A percentile compares a stretch with the other conserved stretches of the same genome.
Evolutionary conservation across 345 rosid species (phyloP).

Genomic region (Pugionium cornutum): DNA sequence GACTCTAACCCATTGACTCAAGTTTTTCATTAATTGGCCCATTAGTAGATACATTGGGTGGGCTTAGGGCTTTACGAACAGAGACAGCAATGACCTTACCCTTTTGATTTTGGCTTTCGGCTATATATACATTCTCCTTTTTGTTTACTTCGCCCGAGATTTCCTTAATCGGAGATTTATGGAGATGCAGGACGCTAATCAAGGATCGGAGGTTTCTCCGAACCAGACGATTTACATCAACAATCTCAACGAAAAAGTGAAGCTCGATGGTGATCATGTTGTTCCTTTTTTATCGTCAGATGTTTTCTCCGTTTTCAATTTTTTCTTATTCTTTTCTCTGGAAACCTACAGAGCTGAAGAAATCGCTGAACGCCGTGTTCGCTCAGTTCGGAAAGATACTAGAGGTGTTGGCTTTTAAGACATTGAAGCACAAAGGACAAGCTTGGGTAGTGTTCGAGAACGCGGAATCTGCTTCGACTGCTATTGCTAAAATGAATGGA

Average conservation of each 20-base stretch:
- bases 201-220: constrained; percentile 54
- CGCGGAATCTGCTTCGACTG: constrained; percentile 66
- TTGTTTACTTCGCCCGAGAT: constrained; percentile 4
- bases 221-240: constrained; percentile 93
- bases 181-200: constrained; percentile 54
- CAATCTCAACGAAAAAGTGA: constrained; percentile 96
- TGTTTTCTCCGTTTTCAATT: constrained; percentile 1
- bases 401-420: constrained; percentile 91
- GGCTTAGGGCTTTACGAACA: constrained; percentile 19
- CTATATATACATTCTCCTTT: neutral
- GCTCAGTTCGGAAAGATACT: constrained; percentile 90
- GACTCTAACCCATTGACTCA: no score
- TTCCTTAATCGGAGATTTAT: constrained; percentile 13
- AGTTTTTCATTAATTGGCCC: neutral
- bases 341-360: constrained; percentile 69
- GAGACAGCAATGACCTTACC: neutral
- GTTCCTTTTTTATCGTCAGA: neutral
- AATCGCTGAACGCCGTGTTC: constrained; percentile 85
- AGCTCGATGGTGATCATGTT: constrained; percentile 62
- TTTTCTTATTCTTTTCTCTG: neutral
- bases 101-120: neutral
- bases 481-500: constrained; percentile 82
- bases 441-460: constrained; percentile 97
- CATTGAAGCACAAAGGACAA: constrained; percentile 97
- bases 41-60: neutral